Conservation (phyloP, 163 green algal species). For the Scenedesmus sp. region DNA sequence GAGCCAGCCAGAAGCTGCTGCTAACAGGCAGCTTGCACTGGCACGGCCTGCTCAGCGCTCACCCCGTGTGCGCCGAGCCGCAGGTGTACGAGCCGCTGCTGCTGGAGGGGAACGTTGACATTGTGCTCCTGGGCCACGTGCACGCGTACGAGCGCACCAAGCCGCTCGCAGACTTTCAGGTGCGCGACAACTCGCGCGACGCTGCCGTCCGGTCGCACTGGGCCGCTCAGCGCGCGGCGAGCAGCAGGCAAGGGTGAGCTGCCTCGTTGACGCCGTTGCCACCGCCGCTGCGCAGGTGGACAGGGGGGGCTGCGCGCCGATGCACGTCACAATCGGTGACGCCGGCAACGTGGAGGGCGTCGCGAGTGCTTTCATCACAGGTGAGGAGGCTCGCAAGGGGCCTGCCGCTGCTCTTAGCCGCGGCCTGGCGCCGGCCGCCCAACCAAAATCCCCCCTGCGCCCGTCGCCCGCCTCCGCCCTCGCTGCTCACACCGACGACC, state of each 20-base stretch:
- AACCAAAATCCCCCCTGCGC: too few species aligned
- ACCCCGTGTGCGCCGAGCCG: background rate
- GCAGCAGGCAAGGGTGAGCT: background rate
- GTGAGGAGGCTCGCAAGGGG: background rate
- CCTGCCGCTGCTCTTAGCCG: too few species aligned
- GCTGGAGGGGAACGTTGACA: slow-evolving; percentile 42
- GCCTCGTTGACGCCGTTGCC: background rate
- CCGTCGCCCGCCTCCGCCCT: too few species aligned
- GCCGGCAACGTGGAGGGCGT: slow-evolving; percentile 44
- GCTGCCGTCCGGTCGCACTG: too few species aligned
- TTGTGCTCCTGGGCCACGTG: slow-evolving; percentile 21
- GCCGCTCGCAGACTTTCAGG: slow-evolving; percentile 20
- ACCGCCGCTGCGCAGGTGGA: slow-evolving; percentile 15
- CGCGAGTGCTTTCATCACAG: slow-evolving; percentile 37
- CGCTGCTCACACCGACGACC: too few species aligned
- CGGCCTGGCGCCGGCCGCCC: too few species aligned
- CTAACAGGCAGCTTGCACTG: background rate
- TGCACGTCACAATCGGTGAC: slow-evolving; percentile 59
- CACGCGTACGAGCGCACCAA: slow-evolving; percentile 41
- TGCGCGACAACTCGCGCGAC: background rate
- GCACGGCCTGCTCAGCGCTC: too few species aligned
- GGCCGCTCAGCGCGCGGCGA: too few species aligned
- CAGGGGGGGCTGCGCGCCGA: slow-evolving; percentile 49
- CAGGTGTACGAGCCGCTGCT: slow-evolving; percentile 55
- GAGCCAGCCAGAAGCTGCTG: background rate